Evolutionary conservation across 257 asterid species (phyloP).

Genomic region (Orobanche coerulescens): DNA sequence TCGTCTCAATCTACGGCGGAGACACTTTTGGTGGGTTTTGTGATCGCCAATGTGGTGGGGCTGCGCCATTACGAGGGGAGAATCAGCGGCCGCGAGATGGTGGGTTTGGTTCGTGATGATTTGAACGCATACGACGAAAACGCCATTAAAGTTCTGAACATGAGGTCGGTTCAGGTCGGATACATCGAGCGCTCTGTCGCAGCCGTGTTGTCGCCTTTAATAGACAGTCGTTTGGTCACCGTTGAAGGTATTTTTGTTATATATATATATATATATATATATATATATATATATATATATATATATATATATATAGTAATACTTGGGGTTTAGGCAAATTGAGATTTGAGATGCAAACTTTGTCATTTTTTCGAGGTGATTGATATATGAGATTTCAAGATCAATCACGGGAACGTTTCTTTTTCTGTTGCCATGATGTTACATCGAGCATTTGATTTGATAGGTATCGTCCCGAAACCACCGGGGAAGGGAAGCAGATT

Average conservation of each 20-base stretch:
- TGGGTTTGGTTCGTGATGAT: slow-evolving; percentile 65
- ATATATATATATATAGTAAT: too few relatives aligned
- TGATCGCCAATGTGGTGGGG: slow-evolving; percentile 60
- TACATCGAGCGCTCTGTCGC: slow-evolving; percentile 53
- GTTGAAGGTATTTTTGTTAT: slow-evolving; percentile 47
- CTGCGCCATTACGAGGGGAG: slow-evolving; percentile 48
- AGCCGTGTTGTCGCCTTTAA: slow-evolving; percentile 52
- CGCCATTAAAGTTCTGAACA: slow-evolving; percentile 66
- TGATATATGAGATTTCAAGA: neutral
- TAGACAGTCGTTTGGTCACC: slow-evolving; percentile 39
- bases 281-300: too few relatives aligned
- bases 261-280: too few relatives aligned
- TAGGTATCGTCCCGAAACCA: slow-evolving; percentile 74
- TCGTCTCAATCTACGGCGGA: slow-evolving; percentile 21
- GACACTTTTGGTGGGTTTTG: slow-evolving; percentile 51
- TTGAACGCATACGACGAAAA: slow-evolving; percentile 43
- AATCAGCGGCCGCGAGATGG: slow-evolving; percentile 58
- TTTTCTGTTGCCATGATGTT: neutral
- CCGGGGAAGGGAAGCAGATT: slow-evolving; percentile 31
- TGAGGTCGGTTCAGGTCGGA: slow-evolving; percentile 55
- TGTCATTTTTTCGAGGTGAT: neutral
- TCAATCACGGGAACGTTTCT: neutral
- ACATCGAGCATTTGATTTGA: slow-evolving; percentile 20
- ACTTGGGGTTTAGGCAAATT: neutral
- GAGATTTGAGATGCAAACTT: too few relatives aligned